Base-by-base conservation (phyloP, 768 basidiomycete genomes). In the Leucocoprinus birnbaumii region DNA sequence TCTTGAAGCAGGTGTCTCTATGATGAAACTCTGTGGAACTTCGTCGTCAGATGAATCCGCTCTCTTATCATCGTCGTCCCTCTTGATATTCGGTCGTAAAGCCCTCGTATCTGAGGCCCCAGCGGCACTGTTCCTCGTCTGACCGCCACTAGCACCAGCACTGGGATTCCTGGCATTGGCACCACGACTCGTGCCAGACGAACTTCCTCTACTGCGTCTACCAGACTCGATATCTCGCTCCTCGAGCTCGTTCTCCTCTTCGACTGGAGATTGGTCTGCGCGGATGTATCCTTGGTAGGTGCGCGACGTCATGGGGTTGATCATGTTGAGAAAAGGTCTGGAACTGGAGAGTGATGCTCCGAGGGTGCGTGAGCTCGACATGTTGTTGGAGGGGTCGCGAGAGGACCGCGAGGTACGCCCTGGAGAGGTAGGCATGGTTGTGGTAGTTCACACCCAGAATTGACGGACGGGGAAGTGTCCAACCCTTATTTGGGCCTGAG, bases 21-120 rank as follows among this genome's bases (percentile, higher is more conserved):
- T 85, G 82, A 91, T 87, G 63, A 93, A 87, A 65, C 87, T 89
- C 64, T 88, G 86, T 0, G 91, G 91, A 2, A 89, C 89, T 66
- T 93, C 91, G 53, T 88, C 91, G 61, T 93, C 91, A 7, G 86
- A 88, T 25, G 79, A 78, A 48, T 88, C 84, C 46, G 78, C 73
- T 52, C 78, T 77, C 55, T 84, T 77, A 24, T 76, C 73, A 64
- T 71, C 76, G 69, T 89, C 87, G 63, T 86, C 80, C 61, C 78
- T 74, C 62, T 81, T 86, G 61, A 86, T 86, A 68, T 89, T 91
- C 48, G 89, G 89, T 56, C 81, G 83, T 46, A 89, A 70, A 7
- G 75, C 64, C 61, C 73, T 79, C 77, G 80, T 76, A 65, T 84
- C 80, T 50, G 82, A 79, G 50, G 77, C 77, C 80, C 31, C 6